These are phyloP conservation scores for Teunomyces panamensis DNA, from an alignment of 805 yeast species.

Conservation along the genomic window DNA sequence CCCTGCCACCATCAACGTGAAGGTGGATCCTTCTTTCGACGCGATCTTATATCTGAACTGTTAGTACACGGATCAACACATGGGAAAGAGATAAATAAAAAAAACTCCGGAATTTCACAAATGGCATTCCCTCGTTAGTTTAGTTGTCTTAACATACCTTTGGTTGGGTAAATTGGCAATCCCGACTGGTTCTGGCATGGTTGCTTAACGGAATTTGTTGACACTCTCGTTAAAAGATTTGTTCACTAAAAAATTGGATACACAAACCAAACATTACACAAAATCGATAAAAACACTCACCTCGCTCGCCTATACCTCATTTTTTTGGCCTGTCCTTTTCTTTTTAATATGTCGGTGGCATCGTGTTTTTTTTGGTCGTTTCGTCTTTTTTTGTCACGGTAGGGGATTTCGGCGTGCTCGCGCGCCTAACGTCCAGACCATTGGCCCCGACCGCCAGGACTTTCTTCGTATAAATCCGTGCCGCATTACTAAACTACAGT, in stretches of 20 bases:
- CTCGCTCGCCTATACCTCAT: not conserved
- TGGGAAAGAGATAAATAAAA: no score
- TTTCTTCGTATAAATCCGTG: not conserved
- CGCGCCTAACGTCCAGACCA: no score
- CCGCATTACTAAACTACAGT: not conserved
- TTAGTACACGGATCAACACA: slow-evolving; percentile 5
- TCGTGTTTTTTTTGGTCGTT: not conserved
- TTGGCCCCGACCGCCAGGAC: no score
- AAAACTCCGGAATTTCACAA: no score
- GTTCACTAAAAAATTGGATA: not conserved
- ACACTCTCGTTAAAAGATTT: not conserved
- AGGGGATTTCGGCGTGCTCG: no score
- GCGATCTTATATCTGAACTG: slow-evolving; percentile 62
- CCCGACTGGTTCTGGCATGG: slow-evolving; percentile 60
- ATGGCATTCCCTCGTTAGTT: no score
- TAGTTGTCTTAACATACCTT: slow-evolving; percentile 42
- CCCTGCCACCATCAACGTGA: slow-evolving; percentile 85
- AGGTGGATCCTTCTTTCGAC: slow-evolving; percentile 69
- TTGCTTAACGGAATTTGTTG: not conserved
- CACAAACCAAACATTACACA: slow-evolving; percentile 1
- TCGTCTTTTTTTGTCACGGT: not conserved
- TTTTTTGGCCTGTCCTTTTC: not conserved
- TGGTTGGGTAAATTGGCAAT: slow-evolving; percentile 73
- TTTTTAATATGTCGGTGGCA: not conserved
- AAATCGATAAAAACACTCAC: not conserved